Evolutionary conservation across 345 rosid genomes (phyloP).

Genomic region (Salix purpurea): DNA sequence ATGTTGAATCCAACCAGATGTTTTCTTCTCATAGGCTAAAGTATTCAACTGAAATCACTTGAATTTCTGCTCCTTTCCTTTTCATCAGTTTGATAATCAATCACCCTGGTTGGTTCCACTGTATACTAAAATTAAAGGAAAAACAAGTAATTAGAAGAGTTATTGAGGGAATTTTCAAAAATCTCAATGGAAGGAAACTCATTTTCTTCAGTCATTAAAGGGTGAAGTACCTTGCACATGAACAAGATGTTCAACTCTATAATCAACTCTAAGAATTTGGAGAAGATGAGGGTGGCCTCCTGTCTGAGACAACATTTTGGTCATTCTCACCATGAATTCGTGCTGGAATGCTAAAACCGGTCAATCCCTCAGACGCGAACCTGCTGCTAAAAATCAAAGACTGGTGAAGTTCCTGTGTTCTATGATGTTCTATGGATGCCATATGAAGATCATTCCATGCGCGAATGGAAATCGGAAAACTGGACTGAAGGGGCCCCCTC

Average conservation of each 20-base stretch:
- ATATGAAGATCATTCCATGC: constrained; percentile 48
- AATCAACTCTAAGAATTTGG: constrained; percentile 37
- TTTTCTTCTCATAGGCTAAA: background rate
- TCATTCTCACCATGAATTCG: constrained; percentile 49
- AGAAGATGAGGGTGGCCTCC: constrained; percentile 43
- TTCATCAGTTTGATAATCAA: background rate
- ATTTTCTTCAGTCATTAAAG: background rate
- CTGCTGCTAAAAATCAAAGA: constrained; percentile 40
- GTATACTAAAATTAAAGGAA: background rate
- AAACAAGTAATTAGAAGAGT: background rate
- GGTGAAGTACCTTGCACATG: background rate
- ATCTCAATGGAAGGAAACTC: background rate
- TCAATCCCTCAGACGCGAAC: constrained; percentile 52
- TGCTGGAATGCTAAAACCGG: constrained; percentile 44
- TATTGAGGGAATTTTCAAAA: background rate
- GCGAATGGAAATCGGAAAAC: constrained; percentile 49
- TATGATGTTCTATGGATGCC: constrained; percentile 37
- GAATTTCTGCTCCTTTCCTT: constrained; percentile 6
- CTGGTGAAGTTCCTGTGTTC: constrained; percentile 44
- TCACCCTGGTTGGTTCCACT: background rate
- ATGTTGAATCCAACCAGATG: constrained; percentile 3
- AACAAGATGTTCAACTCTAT: background rate
- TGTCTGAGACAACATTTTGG: constrained; percentile 34
- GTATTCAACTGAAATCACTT: background rate
- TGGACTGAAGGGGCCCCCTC: constrained; percentile 93